These are phyloP conservation scores for Fusarium sp. DNA, from an alignment of 2,329 filamentous ascomycete genomes.

Conservation along the genomic window DNA sequence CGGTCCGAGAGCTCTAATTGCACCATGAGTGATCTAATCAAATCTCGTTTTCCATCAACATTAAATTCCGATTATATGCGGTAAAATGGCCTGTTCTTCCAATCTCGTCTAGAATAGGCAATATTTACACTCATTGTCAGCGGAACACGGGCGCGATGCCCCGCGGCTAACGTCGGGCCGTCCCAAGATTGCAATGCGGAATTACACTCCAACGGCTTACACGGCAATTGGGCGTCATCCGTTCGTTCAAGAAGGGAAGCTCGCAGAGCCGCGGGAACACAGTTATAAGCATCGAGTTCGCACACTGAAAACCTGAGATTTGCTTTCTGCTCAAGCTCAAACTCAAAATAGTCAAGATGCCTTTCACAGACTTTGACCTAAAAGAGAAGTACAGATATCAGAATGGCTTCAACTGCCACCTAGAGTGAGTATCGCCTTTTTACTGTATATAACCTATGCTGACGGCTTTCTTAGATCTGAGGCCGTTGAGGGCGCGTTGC, in stretches of 20 bases:
- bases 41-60: neutral
- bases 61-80: slow-evolving; percentile 22
- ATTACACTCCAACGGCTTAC: slow-evolving; percentile 42
- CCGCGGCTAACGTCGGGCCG: slow-evolving; percentile 50
- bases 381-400: slow-evolving; percentile 77
- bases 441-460: neutral
- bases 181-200: slow-evolving; percentile 43
- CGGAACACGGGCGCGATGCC: slow-evolving; percentile 43
- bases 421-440: slow-evolving; percentile 70
- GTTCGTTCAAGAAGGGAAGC: slow-evolving; percentile 25
- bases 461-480: slow-evolving; percentile 69
- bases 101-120: no score
- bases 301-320: slow-evolving; percentile 11
- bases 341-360: slow-evolving; percentile 56
- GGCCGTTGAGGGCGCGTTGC: slow-evolving; percentile 79
- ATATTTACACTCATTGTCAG: slow-evolving; percentile 4
- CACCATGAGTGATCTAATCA: neutral
- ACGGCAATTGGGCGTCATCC: slow-evolving; percentile 42
- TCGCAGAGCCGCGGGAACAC: slow-evolving; percentile 24
- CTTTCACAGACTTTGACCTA: slow-evolving; percentile 62
- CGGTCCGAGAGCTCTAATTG: neutral
- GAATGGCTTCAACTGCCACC: slow-evolving; percentile 81
- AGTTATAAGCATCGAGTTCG: slow-evolving; percentile 43
- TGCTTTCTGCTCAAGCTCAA: neutral
- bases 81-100: slow-evolving; percentile 8